Evolutionary conservation across 2,329 filamentous ascomycete species (phyloP), one percentile per base, ranked within the genome.

Genomic region (Aphanocladium album): DNA sequence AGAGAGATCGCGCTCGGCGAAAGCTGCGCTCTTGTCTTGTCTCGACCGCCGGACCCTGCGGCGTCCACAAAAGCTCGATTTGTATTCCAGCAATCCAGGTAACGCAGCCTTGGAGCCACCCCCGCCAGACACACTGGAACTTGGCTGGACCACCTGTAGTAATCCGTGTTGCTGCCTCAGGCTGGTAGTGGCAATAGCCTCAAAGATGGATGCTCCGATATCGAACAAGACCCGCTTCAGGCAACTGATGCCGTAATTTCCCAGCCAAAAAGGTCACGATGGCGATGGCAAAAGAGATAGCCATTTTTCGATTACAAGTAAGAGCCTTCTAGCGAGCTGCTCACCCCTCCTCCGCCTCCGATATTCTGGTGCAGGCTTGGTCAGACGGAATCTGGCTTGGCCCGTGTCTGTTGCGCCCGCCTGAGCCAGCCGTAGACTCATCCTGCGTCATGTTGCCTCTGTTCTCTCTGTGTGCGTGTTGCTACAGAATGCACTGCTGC

Each of bases 1-100:
- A 9, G 27, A 53, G n/a, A 53, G 46, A 49, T 30, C 25, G 46
- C 21, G 7, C 21, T 12, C 5, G 23, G 45, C 17, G 3, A 50
- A 39, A 50, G 35, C 25, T 59, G 57, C 57, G 37, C 49, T 41
- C 25, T 52, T 53, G 57, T 52, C 57, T 17, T 16, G 14, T 19
- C 37, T 12, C 19, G 47, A 41, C 37, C n/a, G 57, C 57, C 57
- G 37, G 37, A 59, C 5, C 37, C 25, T 43, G 5, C 35, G 19
- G 19, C 33, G 21, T 17, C 45, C 45, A 47, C 45, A 25, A 30
- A 9, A 23, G 12, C 16, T 27, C 21, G 45, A 47, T 47, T 47
- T 25, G 23, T 17, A 25, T 47, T 23, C 5, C 45, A 25, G 12
- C 21, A 23, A n/a, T 12, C 33, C 33, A 12, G 33, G 33, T 17